phyloP scores from a whole-genome alignment of 495 filamentous ascomycete species.

The Letharia lupina region DNA sequence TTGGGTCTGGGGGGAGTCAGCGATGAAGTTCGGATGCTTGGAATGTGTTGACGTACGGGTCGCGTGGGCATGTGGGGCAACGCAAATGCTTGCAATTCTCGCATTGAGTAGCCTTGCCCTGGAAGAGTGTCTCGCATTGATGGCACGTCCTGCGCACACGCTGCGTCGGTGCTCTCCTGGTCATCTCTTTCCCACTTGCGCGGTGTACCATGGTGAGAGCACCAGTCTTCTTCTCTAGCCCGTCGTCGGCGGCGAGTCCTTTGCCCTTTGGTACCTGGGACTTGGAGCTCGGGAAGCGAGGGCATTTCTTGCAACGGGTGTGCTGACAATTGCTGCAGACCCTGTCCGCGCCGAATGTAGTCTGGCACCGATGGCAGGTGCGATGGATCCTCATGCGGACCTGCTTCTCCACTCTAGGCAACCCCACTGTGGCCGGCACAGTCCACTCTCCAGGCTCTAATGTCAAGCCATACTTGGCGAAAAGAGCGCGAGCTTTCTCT shows the following conservation, averaged over 20 bases:
- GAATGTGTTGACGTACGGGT: slow-evolving; percentile 54
- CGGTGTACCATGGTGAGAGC: slow-evolving; percentile 53
- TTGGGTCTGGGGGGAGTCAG: slow-evolving; percentile 45
- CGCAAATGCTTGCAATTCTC: slow-evolving; percentile 62
- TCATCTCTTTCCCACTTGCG: slow-evolving; percentile 59
- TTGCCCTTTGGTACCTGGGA: slow-evolving; percentile 32
- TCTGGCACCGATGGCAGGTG: slow-evolving; percentile 69
- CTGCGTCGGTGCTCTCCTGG: slow-evolving; percentile 58
- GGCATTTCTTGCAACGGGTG: slow-evolving; percentile 66
- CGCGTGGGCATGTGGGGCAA: slow-evolving; percentile 73
- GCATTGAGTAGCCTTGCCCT: slow-evolving; percentile 52
- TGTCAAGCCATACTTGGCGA: slow-evolving; percentile 65
- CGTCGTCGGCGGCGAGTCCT: slow-evolving; percentile 18
- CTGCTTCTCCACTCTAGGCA: slow-evolving; percentile 72
- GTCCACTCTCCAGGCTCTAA: slow-evolving; percentile 64
- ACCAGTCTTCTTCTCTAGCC: slow-evolving; percentile 25
- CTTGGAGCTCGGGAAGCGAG: slow-evolving; percentile 58
- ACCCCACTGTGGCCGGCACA: slow-evolving; percentile 44
- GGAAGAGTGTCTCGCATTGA: slow-evolving; percentile 59
- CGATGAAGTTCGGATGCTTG: neutral
- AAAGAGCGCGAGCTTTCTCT: slow-evolving; percentile 61
- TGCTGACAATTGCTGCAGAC: slow-evolving; percentile 67
- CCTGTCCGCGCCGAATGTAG: slow-evolving; percentile 61
- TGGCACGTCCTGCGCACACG: slow-evolving; percentile 72
- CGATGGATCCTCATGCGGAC: slow-evolving; percentile 88